Base-by-base conservation (phyloP, 208 protist genomes). In the Acanthamoeba lenticulata region DNA sequence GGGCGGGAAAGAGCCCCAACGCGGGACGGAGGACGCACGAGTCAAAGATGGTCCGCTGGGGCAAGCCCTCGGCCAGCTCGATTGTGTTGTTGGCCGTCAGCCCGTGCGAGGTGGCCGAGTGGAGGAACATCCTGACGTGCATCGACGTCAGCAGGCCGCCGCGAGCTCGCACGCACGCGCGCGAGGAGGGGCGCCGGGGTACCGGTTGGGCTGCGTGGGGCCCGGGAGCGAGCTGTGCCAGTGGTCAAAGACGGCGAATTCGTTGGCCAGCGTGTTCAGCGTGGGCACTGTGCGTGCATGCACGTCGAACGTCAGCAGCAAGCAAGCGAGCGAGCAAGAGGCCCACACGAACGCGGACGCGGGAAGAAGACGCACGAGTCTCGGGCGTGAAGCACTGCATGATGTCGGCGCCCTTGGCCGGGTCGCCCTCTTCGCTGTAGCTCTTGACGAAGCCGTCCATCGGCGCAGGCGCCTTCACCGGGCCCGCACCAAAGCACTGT, bases 361-460 rank as follows among this genome's bases (percentile, higher is more conserved):
- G n/a, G n/a, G n/a, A n/a, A n/a, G n/a, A n/a, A n/a, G n/a, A 29
- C 40, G 74, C 49, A 83, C 74, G 74, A 32, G 74, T 83, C 74
- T 83, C 32, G 42, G 74, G 74, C 1, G 45, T 44, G 74, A 83
- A 83, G 42, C 74, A 83, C 1, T 49, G 36, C 74, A 83, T 83
- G 42, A 83, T 83, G 29, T 83, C 74, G 74, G 74, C 74, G 27
- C 74, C 74, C 24, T n/a, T 40, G 42, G 21, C 74, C 45, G 34
- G 34, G 42, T 83, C 74, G 40, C 34, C 74, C 29, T 52, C 32
- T 40, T 83, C 74, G 24, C 38, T 40, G 49, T 91, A 91, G 45
- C 36, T 91, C 34, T 65, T 72, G 34, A 72, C 85, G 85, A 91
- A 91, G 9, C 85, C 85, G 60, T 13, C 67, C 85, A 91, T 91